Base-by-base conservation (phyloP, 2,329 filamentous ascomycete species). In the Fusarium citri region DNA sequence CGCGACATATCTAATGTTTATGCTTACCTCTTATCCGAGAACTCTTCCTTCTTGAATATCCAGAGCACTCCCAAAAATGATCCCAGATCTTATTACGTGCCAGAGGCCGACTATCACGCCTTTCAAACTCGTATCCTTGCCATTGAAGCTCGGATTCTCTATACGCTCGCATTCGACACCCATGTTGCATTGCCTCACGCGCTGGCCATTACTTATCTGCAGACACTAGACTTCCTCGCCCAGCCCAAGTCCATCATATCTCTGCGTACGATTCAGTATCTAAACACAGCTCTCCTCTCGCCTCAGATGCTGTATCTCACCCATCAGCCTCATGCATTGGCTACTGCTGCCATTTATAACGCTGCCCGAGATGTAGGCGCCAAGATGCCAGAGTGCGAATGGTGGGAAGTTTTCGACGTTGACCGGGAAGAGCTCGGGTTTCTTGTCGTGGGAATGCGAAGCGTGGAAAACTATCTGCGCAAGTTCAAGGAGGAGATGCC, bases 401-500 rank as follows among this genome's bases (percentile, higher is more conserved):
- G 96, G 96, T 99, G 96, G 96, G 94, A 98, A 80, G 93, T 98
- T 0, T 98, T 98, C 78, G 96, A 99, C 79, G 93, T 96, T 10
- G 94, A 98, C 75, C 86, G 96, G 53, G 96, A 99, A 83, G 94
- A 97, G 78, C 84, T 99, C 37, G 96, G 96, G 0, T 98, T 98
- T 73, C 80, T 98, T 61, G 94, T 97, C 6, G 93, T 98, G 14
- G 94, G 87, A 0, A 88, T 98, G 87, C 84, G 89, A 66, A 98
- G 94, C 74, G 83, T 97, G 57, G 90, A 92, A 67, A 89, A 88
- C 1, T 94, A 92, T 80, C 88, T 89, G 56, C 81, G 80, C 64
- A 84, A 84, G 43, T 89, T 92, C 75, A 85, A 80, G 73, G 84
- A 85, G 53, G 86, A 85, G 53, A 86, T 88, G 82, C 82, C 83